Conservation (phyloP, 2,329 filamentous ascomycete genomes). For the Coleophoma eucalyptorum region DNA sequence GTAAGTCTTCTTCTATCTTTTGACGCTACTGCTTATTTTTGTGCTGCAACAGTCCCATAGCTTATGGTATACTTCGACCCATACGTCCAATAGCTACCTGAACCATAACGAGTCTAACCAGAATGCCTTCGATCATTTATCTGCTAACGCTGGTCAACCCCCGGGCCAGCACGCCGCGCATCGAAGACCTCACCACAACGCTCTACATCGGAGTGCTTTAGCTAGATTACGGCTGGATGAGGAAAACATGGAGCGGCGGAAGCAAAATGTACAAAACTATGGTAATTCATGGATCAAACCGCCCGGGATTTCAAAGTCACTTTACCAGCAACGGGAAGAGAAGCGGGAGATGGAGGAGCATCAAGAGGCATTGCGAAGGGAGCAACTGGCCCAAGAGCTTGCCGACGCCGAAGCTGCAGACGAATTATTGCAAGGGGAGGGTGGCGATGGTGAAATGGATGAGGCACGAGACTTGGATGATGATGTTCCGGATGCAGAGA, state of each 20-base stretch:
- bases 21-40: conserved; percentile 13
- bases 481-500: conserved; percentile 63
- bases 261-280: conserved; percentile 79
- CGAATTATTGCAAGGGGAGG: conserved; percentile 30
- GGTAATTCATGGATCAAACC: conserved; percentile 89
- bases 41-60: conserved; percentile 55
- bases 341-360: conserved; percentile 84
- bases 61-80: conserved; percentile 69
- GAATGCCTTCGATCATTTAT: conserved; percentile 18
- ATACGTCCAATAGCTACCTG: conserved; percentile 37
- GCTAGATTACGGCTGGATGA: conserved; percentile 74
- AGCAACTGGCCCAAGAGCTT: conserved; percentile 69
- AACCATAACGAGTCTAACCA: conserved; percentile 27
- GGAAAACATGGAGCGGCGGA: conserved; percentile 69
- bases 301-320: conserved; percentile 81
- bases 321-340: conserved; percentile 88
- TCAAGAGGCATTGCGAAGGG: conserved; percentile 66
- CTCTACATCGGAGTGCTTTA: conserved; percentile 57
- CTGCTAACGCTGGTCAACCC: conserved; percentile 13
- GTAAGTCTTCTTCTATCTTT: conserved; percentile 40
- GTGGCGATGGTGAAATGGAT: conserved; percentile 32
- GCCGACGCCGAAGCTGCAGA: conserved; percentile 59
- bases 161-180: conserved; percentile 12
- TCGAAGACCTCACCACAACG: conserved; percentile 29
- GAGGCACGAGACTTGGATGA: conserved; percentile 65